These are phyloP conservation scores for Pyronema omphalodes DNA, from an alignment of 495 filamentous ascomycete genomes.

Conservation along the genomic window DNA sequence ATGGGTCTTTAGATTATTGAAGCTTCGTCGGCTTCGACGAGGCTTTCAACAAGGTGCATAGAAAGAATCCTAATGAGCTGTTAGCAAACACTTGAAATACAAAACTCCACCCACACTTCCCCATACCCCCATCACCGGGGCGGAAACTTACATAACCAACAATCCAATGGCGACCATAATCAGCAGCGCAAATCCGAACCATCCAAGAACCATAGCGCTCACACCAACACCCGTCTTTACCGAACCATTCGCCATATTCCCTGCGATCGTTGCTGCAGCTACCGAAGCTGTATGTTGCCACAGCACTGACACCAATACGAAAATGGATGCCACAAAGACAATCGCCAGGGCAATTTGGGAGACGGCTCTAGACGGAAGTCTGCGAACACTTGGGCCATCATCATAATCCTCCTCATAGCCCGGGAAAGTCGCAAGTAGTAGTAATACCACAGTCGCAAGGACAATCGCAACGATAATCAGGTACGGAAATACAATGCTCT, in stretches of 20 bases:
- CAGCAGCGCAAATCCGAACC: conserved; percentile 84
- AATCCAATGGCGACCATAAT: conserved; percentile 88
- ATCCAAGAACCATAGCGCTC: conserved; percentile 86
- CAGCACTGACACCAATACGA: conserved; percentile 55
- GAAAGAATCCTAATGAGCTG: conserved; percentile 18
- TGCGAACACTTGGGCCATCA: conserved; percentile 42
- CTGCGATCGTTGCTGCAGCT: conserved; percentile 76
- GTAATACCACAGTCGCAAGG: conserved; percentile 56
- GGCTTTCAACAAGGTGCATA: conserved; percentile 22
- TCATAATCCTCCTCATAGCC: conserved; percentile 59
- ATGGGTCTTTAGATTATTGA: too few relatives aligned
- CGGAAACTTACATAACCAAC: conserved; percentile 49
- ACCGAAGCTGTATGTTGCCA: conserved; percentile 88
- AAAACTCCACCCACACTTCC: not conserved
- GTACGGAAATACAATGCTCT: conserved; percentile 67
- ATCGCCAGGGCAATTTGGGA: conserved; percentile 57
- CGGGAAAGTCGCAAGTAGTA: conserved; percentile 62
- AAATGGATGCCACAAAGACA: conserved; percentile 62
- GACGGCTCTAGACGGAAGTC: conserved; percentile 57
- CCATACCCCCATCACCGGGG: not conserved
- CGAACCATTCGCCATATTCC: conserved; percentile 88
- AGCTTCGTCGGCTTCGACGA: too few relatives aligned
- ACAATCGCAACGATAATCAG: conserved; percentile 68
- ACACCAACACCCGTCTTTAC: conserved; percentile 76
- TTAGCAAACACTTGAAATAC: conserved; percentile 1